phyloP scores from a whole-genome alignment of 306 rosid genomes.

The Quercus engelmannii region DNA sequence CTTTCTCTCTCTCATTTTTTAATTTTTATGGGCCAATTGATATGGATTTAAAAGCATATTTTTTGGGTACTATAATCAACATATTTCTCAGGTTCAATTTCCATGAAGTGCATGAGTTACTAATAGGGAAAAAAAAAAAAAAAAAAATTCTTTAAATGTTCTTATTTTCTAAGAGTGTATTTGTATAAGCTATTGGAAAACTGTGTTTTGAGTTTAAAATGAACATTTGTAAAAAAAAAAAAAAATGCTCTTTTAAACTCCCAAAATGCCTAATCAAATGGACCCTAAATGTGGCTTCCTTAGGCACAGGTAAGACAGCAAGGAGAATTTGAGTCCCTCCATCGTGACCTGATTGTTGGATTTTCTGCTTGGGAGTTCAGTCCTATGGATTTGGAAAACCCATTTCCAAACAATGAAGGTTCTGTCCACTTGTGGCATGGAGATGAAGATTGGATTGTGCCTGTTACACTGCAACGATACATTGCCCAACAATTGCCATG shows the following conservation, averaged over 20 bases:
- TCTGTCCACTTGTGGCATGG: constrained; percentile 91
- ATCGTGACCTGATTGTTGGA: constrained; percentile 61
- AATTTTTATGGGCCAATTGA: not conserved
- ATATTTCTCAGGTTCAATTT: too few relatives aligned
- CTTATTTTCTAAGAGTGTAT: constrained; percentile 5
- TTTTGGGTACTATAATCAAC: not conserved
- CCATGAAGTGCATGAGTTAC: too few relatives aligned
- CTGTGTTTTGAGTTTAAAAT: too few relatives aligned
- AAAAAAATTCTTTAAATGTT: not conserved
- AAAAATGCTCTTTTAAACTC: too few relatives aligned
- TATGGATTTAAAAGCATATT: not conserved
- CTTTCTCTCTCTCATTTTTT: not conserved
- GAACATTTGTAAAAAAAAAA: too few relatives aligned
- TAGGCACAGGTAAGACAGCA: constrained; percentile 65
- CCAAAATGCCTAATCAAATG: too few relatives aligned
- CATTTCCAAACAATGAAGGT: constrained; percentile 66
- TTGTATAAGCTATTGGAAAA: too few relatives aligned
- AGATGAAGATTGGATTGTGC: constrained; percentile 63
- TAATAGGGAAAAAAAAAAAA: too few relatives aligned
- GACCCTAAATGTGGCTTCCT: constrained; percentile 15
- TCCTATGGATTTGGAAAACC: constrained; percentile 71
- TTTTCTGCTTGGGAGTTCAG: constrained; percentile 79
- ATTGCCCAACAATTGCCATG: constrained; percentile 68
- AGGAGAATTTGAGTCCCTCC: constrained; percentile 59
- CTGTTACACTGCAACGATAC: constrained; percentile 50